Base-by-base conservation (phyloP, 257 asterid species). In the Petrea volubilis region DNA sequence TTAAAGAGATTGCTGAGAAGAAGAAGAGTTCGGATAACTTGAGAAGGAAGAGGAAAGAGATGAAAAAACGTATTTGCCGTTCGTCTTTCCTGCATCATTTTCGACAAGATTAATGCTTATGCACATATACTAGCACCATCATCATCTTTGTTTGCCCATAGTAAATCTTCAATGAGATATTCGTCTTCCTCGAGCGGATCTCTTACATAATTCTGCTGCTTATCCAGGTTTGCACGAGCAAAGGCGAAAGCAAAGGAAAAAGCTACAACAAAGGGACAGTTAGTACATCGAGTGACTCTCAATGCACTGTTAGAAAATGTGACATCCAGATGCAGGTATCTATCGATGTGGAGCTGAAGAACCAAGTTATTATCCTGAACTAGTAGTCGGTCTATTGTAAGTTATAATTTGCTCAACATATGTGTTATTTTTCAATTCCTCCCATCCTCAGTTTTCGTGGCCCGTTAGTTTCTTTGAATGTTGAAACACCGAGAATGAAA, bases 41-140 rank as follows among this genome's bases (percentile, higher is more conserved):
- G 74, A 79, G 80, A 80, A 79, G 81, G 78, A 84, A 82, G 82
- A 79, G 90, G 61, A 81, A 74, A 77, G 90, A 84, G 77, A 71
- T 69, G 79, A 84, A 84, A 77, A 84, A 84, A 77, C 85, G 90
- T 84, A 82, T 2, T 6, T 3, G 24, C 36, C 49, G 11, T 33
- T 51, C 38, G 2, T 67, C 73, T 47, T 33, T 38, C 17, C 31
- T 47, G 31, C 74, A 50, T 49, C 6, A 24, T 64, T 36, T 29
- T 17, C 60, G 53, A 15, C 33, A 28, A 46, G 41, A 63, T 5
- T 25, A 36, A 14, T 25, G 17, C 36, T 12, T 38, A 2, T 40
- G 14, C 38, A 2, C 46, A 21, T 24, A 6, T 27, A 33, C 38
- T 33, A 2, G 38, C 24, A 2, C 10, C 34, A 28, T 13, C 59